Conservation (phyloP, 1,284 basidiomycete genomes). For the Moesziomyces sp. region DNA sequence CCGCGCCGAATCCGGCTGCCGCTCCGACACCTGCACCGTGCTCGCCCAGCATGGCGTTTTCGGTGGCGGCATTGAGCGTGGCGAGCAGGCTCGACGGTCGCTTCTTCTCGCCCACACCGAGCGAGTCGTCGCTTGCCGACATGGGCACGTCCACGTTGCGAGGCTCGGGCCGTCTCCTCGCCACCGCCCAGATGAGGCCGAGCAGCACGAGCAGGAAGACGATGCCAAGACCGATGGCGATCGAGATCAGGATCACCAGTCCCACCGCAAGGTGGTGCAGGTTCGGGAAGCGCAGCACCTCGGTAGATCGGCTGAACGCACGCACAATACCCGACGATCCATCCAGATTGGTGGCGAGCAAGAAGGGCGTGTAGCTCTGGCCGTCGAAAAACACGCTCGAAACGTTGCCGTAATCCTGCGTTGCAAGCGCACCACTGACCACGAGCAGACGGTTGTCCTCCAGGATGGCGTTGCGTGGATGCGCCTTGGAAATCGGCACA, state of each 20-base stretch:
- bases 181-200: conserved; percentile 88
- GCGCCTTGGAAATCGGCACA: conserved; percentile 81
- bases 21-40: conserved; percentile 70
- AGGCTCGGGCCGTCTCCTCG: conserved; percentile 72
- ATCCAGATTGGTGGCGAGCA: conserved; percentile 76
- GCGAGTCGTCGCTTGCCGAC: conserved; percentile 51
- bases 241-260: conserved; percentile 94
- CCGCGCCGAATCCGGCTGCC: conserved; percentile 18
- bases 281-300: conserved; percentile 61
- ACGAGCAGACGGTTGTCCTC: conserved; percentile 88
- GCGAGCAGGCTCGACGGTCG: conserved; percentile 59
- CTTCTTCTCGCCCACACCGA: conserved; percentile 54
- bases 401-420: conserved; percentile 76
- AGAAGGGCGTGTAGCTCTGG: conserved; percentile 81
- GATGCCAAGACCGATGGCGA: conserved; percentile 93
- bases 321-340: conserved; percentile 81
- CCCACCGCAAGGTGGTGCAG: conserved; percentile 77
- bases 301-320: conserved; percentile 77
- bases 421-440: conserved; percentile 80
- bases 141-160: conserved; percentile 44
- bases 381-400: conserved; percentile 87
- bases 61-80: conserved; percentile 72
- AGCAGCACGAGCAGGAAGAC: conserved; percentile 89
- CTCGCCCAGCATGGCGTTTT: conserved; percentile 87
- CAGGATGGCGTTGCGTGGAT: conserved; percentile 77